Evolutionary conservation across 257 asterid genomes (phyloP), one percentile per base, ranked within the genome.

Genomic region (Solanum sparsipilum): DNA sequence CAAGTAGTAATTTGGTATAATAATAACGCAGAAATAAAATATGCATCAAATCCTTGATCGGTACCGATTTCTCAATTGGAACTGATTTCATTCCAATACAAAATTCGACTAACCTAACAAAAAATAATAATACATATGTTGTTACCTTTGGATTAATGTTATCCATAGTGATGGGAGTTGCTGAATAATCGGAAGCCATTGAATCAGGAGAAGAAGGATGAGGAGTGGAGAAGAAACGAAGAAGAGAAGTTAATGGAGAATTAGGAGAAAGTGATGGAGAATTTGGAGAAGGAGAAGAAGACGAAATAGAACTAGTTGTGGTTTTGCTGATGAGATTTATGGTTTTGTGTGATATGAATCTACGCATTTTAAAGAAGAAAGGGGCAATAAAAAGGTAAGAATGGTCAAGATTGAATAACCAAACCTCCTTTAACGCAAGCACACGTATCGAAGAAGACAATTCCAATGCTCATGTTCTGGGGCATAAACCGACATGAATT

Each of bases 331-430:
- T 27, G 31, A 95, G 87, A 86, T 88, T 87, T 83, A 92, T 93
- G 81, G 95, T 81, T 84, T 85, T 91, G 46, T 91, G 92, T 31
- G 93, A 91, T 88, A 90, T 93, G 78, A 94, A 93, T 93, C 94
- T 92, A 93, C 96, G 95, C 99, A 96, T 94, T 27, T 79, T 34
- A 81, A 81, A 29, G 9, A 29, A 81, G 18, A 6, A 25, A 13
- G 15, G 23, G 36, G 7, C 10, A 38, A 74, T 20, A 20, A 10
- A n/a, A 10, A 27, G 65, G 36, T 41, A 8, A 9, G 67, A 44
- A 13, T 46, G 85, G 85, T 81, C 85, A 81, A 81, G n/a, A 44
- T 81, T 46, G 5, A 27, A 44, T 16, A 46, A 4, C 15, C 65
- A 25, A 41, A 18, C n/a, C n/a, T 10, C 16, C 4, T 46, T 18